These are phyloP conservation scores for Allomyces macrogynus DNA, from an alignment of 192 early-diverging fungal species.

Conservation along the genomic window DNA sequence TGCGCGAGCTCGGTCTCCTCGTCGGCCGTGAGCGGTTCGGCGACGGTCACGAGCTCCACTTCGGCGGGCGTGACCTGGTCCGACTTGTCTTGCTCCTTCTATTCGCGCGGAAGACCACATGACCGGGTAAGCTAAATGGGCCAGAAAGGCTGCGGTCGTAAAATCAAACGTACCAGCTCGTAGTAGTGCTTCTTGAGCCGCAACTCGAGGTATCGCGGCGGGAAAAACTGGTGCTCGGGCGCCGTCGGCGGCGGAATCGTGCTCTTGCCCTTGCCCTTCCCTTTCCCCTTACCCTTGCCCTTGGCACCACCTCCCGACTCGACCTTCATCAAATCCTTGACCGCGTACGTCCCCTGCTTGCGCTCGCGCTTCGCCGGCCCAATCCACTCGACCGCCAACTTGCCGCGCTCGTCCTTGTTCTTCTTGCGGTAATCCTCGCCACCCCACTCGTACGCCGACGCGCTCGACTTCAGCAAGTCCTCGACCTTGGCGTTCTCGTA, in stretches of 20 bases:
- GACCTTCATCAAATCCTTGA: conserved; percentile 34
- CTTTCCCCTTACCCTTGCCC: no score
- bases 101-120: no score
- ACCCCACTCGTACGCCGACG: conserved; percentile 82
- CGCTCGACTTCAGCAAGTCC: conserved; percentile 78
- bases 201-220: conserved; percentile 49
- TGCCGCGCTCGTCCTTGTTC: conserved; percentile 5
- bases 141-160: neutral
- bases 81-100: no score
- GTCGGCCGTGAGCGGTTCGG: conserved; percentile 23
- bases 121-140: no score
- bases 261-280: no score
- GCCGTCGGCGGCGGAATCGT: no score
- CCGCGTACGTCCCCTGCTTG: conserved; percentile 61
- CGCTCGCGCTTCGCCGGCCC: conserved; percentile 86
- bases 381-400: conserved; percentile 40
- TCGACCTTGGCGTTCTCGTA: conserved; percentile 79
- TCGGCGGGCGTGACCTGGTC: conserved; percentile 9
- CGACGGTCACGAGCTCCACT: conserved; percentile 12
- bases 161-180: conserved; percentile 22
- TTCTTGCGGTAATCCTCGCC: conserved; percentile 85
- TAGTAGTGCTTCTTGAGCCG: conserved; percentile 62
- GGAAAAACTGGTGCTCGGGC: conserved; percentile 86
- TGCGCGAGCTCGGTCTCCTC: conserved; percentile 25
- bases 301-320: no score